Base-by-base conservation (phyloP, 2,329 filamentous ascomycete species). In the Tothia fuscella region DNA sequence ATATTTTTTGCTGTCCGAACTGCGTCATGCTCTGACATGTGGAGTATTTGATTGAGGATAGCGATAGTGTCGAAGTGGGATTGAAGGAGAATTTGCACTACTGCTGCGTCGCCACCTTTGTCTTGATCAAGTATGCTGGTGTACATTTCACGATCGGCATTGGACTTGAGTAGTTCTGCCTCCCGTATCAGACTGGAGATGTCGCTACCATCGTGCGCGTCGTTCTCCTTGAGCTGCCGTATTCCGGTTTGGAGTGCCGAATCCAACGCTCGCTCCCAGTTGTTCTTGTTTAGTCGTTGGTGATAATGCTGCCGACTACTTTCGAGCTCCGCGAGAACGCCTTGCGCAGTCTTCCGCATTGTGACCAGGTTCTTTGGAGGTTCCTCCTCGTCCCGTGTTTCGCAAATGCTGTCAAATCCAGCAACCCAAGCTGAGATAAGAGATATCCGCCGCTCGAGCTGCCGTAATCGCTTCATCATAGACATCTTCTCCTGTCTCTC, bases 11-110 rank as follows among this genome's bases (percentile, higher is more conserved):
- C 91, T 43, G 83, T 79, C 13, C 80, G 68, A 2, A 95, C 73
- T 1, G 89, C 91, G 47, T 93, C 81, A 25, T 81, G 76, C 56
- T 93, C 85, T 44, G 73, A 80, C 78, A 96, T 86, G 26, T 74
- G 69, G 50, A 89, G 74, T 19, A 91, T 84, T 49, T 85, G 82
- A 42, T 81, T 78, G 41, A 98, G 74, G 1, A 87, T 85, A 4
- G 84, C 70, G 46, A 96, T 74, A 2, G 88, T 89, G 53, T 95
- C 88, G 51, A 98, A 93, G 53, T 96, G 89, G 10, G 89, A 85
- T 41, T 82, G 80, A 9, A 96, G 73, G 42, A 98, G 71, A 38
- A 84, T 74, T 60, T 95, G 88, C 53, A 94, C 71, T 49, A 83
- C 76, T 14, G 74, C 76, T 16, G 80, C 76, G 56, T 95, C 87